A percentile compares a stretch with the other conserved stretches of the same genome.
phyloP scores from a whole-genome alignment of 768 basidiomycete species.

The Boletus coccyginus region DNA sequence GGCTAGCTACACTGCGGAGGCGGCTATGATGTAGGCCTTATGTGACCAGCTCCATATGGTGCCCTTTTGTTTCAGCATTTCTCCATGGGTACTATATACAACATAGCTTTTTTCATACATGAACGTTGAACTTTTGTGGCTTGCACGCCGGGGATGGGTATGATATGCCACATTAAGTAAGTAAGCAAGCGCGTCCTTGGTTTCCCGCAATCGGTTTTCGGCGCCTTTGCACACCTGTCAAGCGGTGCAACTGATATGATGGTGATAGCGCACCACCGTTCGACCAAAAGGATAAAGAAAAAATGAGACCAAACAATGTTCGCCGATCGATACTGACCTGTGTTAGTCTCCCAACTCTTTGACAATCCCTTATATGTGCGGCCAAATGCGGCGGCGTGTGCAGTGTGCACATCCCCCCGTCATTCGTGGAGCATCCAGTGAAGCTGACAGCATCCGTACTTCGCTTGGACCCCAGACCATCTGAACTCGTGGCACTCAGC shows the following conservation, averaged over 20 bases:
- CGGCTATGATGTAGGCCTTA: background rate
- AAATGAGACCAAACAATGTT: background rate
- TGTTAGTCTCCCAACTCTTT: background rate
- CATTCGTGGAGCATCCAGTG: background rate
- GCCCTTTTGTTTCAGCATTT: background rate
- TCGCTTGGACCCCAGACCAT: background rate
- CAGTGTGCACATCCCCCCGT: too few relatives aligned
- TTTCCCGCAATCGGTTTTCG: background rate
- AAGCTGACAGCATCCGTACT: background rate
- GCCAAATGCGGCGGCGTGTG: background rate
- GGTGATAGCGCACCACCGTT: background rate
- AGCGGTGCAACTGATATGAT: background rate
- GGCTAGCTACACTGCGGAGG: background rate
- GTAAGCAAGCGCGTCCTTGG: background rate
- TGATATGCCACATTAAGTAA: background rate
- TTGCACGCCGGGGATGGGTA: too few relatives aligned
- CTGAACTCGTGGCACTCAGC: background rate
- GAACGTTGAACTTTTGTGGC: too few relatives aligned
- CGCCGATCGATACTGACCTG: background rate
- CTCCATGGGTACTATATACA: background rate
- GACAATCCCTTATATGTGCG: background rate
- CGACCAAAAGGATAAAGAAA: background rate
- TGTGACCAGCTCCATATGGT: background rate
- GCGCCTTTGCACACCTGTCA: background rate
- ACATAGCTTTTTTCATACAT: too few relatives aligned